Conservation (phyloP, 192 early-diverging fungal species). For the Backusella circina region DNA sequence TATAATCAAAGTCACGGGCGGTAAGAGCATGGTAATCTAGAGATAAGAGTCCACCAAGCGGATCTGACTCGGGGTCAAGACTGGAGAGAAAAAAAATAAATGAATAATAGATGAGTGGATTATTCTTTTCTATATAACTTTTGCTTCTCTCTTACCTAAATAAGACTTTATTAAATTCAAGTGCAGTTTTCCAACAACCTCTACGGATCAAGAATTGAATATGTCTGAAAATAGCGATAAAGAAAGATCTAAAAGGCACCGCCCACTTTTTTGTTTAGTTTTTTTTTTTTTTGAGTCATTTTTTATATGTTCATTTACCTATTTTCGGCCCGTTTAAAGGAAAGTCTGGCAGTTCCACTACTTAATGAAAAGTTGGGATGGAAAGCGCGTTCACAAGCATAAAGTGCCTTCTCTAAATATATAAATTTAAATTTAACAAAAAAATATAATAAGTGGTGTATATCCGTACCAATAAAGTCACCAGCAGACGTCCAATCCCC, state of each 20-base stretch:
- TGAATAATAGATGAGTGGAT: neutral
- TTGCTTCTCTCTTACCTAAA: slow-evolving; percentile 22
- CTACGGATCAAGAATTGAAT: slow-evolving; percentile 80
- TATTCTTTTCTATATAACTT: neutral
- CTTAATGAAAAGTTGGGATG: slow-evolving; percentile 73
- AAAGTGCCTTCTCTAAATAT: slow-evolving; percentile 73
- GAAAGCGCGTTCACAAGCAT: slow-evolving; percentile 79
- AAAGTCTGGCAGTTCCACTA: slow-evolving; percentile 59
- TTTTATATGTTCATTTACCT: slow-evolving; percentile 32
- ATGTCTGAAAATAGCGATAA: slow-evolving; percentile 79
- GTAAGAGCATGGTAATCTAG: slow-evolving; percentile 88
- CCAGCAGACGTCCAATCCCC: slow-evolving; percentile 77
- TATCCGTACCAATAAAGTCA: slow-evolving; percentile 65
- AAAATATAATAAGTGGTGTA: no score
- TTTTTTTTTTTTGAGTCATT: no score
- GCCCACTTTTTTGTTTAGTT: neutral
- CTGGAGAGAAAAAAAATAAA: slow-evolving; percentile 14
- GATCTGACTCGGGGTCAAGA: slow-evolving; percentile 76
- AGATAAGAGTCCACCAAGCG: slow-evolving; percentile 67
- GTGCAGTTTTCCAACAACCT: slow-evolving; percentile 91
- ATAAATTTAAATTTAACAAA: neutral
- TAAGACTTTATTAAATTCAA: slow-evolving; percentile 85
- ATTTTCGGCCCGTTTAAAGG: slow-evolving; percentile 75
- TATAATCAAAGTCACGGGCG: slow-evolving; percentile 67
- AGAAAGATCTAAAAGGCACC: slow-evolving; percentile 69